These are phyloP conservation scores for Fusarium beomiforme DNA, from an alignment of 2,329 filamentous ascomycete genomes.

Conservation along the genomic window DNA sequence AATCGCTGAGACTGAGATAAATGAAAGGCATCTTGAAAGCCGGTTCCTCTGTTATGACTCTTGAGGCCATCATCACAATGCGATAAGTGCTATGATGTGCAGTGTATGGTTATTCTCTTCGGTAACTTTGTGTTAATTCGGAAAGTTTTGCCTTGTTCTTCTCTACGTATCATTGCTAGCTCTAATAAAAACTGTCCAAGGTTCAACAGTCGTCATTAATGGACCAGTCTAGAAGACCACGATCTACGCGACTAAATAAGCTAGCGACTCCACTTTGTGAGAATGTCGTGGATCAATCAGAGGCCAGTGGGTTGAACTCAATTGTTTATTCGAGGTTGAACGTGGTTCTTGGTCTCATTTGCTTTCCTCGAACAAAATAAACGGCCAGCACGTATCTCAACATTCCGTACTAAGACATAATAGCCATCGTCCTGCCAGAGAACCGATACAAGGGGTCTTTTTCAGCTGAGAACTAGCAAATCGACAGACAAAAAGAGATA, in stretches of 20 bases:
- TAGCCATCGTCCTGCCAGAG: not conserved
- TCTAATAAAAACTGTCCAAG: not conserved
- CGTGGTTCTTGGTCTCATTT: not conserved
- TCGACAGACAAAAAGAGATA: not conserved
- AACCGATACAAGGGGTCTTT: constrained; percentile 8
- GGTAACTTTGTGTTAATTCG: not conserved
- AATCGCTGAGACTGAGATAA: not conserved
- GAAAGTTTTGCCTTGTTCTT: not conserved
- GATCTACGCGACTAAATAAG: constrained; percentile 13
- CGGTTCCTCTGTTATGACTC: not conserved
- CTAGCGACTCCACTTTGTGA: not conserved
- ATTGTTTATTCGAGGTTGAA: not conserved
- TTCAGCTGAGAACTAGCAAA: constrained; percentile 11
- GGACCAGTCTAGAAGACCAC: constrained; percentile 1
- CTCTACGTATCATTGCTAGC: not conserved
- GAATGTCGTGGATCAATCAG: not conserved
- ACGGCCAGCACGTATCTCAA: not conserved
- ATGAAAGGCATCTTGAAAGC: not conserved
- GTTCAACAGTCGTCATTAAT: not conserved
- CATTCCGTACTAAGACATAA: not conserved
- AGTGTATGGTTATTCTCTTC: not conserved
- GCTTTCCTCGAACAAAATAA: constrained; percentile 3
- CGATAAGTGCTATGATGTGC: not conserved
- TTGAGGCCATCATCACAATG: not conserved
- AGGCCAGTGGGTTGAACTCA: not conserved